A percentile compares a stretch with the other conserved stretches of the same genome.
phyloP scores from a whole-genome alignment of 352 stramenopile species.

The Phytophthora hybrid region DNA sequence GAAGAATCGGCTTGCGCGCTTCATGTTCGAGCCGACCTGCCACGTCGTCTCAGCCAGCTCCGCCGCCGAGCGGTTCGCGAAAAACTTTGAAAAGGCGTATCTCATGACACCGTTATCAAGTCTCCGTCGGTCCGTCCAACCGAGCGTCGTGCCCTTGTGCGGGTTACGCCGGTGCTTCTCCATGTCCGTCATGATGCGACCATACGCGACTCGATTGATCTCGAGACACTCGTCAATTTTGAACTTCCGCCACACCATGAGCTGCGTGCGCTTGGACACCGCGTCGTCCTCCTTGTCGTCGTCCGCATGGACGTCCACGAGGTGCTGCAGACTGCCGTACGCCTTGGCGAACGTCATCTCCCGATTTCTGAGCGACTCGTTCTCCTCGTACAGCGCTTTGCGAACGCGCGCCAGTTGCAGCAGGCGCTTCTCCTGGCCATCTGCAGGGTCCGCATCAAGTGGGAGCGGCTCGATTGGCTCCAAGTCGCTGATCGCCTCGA shows the following conservation, averaged over 20 bases:
- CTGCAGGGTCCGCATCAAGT: slow-evolving; percentile 18
- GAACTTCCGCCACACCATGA: slow-evolving; percentile 48
- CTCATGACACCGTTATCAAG: slow-evolving; percentile 38
- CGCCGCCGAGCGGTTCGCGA: slow-evolving; percentile 33
- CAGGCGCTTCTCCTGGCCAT: slow-evolving; percentile 32
- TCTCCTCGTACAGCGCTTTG: slow-evolving; percentile 54
- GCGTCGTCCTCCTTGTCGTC: slow-evolving; percentile 27
- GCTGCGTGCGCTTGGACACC: slow-evolving; percentile 38
- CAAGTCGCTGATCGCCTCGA: slow-evolving; percentile 26
- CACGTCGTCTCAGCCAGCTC: slow-evolving; percentile 45
- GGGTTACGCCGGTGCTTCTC: slow-evolving; percentile 48
- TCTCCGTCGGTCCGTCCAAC: slow-evolving; percentile 50
- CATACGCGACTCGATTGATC: slow-evolving; percentile 51
- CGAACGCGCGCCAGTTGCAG: slow-evolving; percentile 45
- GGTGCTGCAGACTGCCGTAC: slow-evolving; percentile 55
- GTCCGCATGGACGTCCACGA: slow-evolving; percentile 49
- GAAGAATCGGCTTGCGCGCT: slow-evolving; percentile 40
- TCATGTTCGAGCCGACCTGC: slow-evolving; percentile 39
- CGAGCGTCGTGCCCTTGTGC: slow-evolving; percentile 44
- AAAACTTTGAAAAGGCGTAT: slow-evolving; percentile 58
- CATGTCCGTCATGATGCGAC: slow-evolving; percentile 43
- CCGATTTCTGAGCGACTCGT: slow-evolving; percentile 45
- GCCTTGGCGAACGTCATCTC: slow-evolving; percentile 56
- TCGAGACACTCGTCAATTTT: slow-evolving; percentile 54
- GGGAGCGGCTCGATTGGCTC: slow-evolving; percentile 32